Base-by-base conservation (phyloP, 345 rosid genomes). In the Geranium brycei region DNA sequence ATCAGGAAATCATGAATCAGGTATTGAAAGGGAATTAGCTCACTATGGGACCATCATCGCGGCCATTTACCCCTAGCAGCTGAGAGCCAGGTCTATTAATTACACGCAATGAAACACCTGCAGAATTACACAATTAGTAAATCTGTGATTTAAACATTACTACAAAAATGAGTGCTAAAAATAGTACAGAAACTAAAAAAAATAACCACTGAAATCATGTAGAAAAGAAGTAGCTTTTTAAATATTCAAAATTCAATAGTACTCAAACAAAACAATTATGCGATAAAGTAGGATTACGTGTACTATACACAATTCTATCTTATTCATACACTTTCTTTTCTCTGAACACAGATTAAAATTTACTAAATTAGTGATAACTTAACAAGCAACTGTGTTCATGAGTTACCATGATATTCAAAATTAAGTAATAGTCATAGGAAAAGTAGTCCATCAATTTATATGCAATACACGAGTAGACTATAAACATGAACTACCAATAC, bases 11-110 rank as follows among this genome's bases (percentile, higher is more conserved):
- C 30, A 23, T 2, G 7, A 57, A 28, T 7, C 3, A 30, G 5
- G 10, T 35, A 4, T n/a, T 16, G 62, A 57, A 73, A 57, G 69
- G 66, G 53, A 47, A 31, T 62, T 70, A 62, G 67, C 96, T 80
- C 77, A 91, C 98, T 69, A 90, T 82, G 66, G 95, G 89, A 71
- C 95, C 99, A 82, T 93, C 97, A 74, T 93, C 99, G 62, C 99
- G 99, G 64, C 99, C 99, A 81, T 83, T 90, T 31, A 84, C 85
- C 62, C 99, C 99, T 7, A 93, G 78, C 61, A 86, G 79, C 63
- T 93, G 99, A 17, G 91, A 82, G 60, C 87, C 92, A 60, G 99
- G 96, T 71, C 99, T 84, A 76, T 86, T 83, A 69, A 88, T 84
- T 23, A 91, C 92, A 69, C 92, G 96, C 31, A 90, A 80, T 61